phyloP scores from a whole-genome alignment of 129 eudicot species.

The Tagetes patula region DNA sequence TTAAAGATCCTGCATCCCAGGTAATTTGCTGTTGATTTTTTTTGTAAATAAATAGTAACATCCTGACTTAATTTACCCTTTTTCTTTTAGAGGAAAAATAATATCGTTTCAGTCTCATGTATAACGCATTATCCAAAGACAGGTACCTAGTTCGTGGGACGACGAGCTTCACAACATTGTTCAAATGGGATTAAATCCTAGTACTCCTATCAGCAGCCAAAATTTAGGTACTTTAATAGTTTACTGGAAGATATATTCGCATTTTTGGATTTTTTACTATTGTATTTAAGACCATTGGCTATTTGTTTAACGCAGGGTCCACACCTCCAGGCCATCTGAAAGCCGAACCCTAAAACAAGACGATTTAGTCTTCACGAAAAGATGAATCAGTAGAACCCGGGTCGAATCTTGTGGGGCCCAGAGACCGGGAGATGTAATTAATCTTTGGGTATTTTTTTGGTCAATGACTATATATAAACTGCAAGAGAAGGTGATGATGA shows the following conservation, averaged over 20 bases:
- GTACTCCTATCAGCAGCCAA: constrained; percentile 53
- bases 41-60: neutral
- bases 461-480: constrained; percentile 30
- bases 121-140: constrained; percentile 25
- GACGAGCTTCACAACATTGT: constrained; percentile 82
- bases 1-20: constrained; percentile 67
- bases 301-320: constrained; percentile 41
- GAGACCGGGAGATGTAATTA: constrained; percentile 28
- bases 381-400: constrained; percentile 14
- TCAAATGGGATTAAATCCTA: constrained; percentile 66
- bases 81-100: neutral
- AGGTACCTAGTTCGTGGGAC: constrained; percentile 81
- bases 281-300: neutral
- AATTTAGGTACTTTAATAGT: constrained; percentile 52
- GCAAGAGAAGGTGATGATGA: constrained; percentile 33
- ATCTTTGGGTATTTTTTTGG: constrained; percentile 29
- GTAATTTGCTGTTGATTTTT: constrained; percentile 31
- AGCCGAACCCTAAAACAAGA: constrained; percentile 60
- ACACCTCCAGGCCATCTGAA: constrained; percentile 55
- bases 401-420: constrained; percentile 26
- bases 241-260: neutral
- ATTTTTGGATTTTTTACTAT: neutral
- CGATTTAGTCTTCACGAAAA: constrained; percentile 12
- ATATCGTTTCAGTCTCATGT: neutral
- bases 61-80: neutral